Conservation (phyloP, 169 alveolate genomes). For the Cystoisospora suis region DNA sequence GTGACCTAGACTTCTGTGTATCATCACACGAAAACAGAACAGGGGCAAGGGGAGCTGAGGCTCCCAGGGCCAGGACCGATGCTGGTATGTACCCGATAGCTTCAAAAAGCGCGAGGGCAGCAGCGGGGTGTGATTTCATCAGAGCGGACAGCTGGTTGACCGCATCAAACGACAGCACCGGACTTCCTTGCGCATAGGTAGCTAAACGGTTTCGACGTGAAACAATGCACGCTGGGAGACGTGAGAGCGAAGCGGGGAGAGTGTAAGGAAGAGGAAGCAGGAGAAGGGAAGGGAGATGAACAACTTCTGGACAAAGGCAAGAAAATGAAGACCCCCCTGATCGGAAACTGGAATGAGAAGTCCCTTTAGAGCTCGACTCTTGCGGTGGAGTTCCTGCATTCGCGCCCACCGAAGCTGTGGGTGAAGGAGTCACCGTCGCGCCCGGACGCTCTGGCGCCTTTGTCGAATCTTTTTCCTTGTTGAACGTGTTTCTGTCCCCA, state of each 20-base stretch:
- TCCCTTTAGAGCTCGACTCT: no score
- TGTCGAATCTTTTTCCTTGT: no score
- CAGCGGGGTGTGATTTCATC: conserved; percentile 3
- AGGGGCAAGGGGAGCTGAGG: neutral
- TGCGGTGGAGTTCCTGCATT: no score
- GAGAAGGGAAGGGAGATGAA: neutral
- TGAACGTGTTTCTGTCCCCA: no score
- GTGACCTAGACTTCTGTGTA: neutral
- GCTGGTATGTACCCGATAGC: conserved; percentile 21
- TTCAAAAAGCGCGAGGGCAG: neutral
- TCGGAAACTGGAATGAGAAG: no score
- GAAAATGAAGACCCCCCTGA: neutral
- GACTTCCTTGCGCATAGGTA: neutral
- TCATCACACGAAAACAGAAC: neutral
- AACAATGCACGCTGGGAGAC: conserved; percentile 32
- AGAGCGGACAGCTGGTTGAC: neutral
- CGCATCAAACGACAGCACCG: neutral
- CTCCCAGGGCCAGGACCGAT: neutral
- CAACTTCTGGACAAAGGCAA: neutral
- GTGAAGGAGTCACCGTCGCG: no score
- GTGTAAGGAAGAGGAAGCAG: neutral
- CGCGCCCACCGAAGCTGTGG: no score
- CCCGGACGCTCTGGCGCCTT: no score
- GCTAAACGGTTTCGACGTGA: neutral
- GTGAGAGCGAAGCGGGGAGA: conserved; percentile 23